Evolutionary conservation across 225 moss, liverwort and hornwort species (phyloP).

Genomic region (Pleurozium schreberi): DNA sequence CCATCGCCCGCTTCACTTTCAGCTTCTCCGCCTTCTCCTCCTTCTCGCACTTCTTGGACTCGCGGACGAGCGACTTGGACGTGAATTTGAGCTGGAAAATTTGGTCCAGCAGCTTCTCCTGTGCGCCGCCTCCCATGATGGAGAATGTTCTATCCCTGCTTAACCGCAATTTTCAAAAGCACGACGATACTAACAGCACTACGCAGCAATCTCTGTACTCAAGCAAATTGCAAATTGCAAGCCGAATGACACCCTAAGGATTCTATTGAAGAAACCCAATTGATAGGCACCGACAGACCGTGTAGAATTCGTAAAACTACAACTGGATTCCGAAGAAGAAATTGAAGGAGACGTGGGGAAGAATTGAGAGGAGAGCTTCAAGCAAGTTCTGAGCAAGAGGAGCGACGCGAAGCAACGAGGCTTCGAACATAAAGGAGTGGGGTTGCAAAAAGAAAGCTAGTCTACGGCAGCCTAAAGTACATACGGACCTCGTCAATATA

Average conservation of each 20-base stretch:
- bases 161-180: not conserved
- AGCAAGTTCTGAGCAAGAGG: not conserved
- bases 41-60: slow-evolving; percentile 42
- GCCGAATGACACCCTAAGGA: not conserved
- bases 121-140: slow-evolving; percentile 31
- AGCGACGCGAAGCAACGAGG: not conserved
- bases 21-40: slow-evolving; percentile 39
- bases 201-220: not conserved
- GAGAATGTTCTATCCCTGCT: not conserved
- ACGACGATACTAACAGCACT: not conserved
- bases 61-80: slow-evolving; percentile 37
- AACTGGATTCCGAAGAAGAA: not conserved
- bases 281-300: not conserved
- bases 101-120: slow-evolving; percentile 43
- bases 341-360: not conserved
- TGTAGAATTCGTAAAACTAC: not conserved
- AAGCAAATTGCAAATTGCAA: not conserved
- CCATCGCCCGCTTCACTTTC: slow-evolving; percentile 38
- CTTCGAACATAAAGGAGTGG: too few relatives aligned
- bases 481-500: not conserved
- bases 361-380: not conserved
- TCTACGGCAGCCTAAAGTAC: not conserved
- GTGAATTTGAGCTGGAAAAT: slow-evolving; percentile 38
- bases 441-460: not conserved
- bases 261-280: not conserved